These are phyloP conservation scores for Coemansia sp. DNA, from an alignment of 192 early-diverging fungal genomes.

Conservation along the genomic window DNA sequence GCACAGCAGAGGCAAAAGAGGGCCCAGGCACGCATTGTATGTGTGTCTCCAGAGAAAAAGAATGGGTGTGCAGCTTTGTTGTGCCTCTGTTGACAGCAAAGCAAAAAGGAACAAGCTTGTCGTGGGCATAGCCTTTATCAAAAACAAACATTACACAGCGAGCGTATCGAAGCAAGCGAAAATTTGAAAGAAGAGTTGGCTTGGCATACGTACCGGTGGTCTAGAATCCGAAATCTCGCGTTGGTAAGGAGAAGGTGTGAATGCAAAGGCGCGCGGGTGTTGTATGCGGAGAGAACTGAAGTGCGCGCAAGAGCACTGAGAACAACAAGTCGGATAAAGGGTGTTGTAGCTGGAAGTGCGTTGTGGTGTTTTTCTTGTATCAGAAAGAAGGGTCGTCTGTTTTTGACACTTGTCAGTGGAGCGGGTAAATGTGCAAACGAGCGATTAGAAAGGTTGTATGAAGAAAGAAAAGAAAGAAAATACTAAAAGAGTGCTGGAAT, in stretches of 20 bases:
- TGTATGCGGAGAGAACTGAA: background rate
- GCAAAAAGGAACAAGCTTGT: too few species aligned
- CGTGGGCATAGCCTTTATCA: too few species aligned
- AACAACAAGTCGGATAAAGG: background rate
- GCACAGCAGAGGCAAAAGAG: too few species aligned
- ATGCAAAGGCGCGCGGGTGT: constrained; percentile 2
- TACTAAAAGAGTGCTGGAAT: background rate
- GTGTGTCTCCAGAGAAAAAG: too few species aligned
- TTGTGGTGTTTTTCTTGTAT: background rate
- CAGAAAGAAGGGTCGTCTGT: background rate
- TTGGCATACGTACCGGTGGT: constrained; percentile 16
- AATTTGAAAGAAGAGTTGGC: background rate
- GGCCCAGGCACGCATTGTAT: too few species aligned
- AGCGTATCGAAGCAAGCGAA: background rate
- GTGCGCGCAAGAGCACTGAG: background rate
- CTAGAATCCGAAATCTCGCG: constrained; percentile 12
- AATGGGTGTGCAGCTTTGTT: too few species aligned
- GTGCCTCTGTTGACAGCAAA: too few species aligned
- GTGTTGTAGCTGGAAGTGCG: background rate
- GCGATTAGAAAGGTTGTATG: background rate
- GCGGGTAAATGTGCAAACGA: background rate
- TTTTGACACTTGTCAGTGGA: background rate
- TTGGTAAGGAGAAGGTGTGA: background rate
- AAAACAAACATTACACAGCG: too few species aligned
- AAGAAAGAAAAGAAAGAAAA: background rate